Percentiles rank a stretch among this genome's conserved stretches.
Evolutionary conservation across 768 basidiomycete species (phyloP).

Genomic region (Rhodotorula babjevae): DNA sequence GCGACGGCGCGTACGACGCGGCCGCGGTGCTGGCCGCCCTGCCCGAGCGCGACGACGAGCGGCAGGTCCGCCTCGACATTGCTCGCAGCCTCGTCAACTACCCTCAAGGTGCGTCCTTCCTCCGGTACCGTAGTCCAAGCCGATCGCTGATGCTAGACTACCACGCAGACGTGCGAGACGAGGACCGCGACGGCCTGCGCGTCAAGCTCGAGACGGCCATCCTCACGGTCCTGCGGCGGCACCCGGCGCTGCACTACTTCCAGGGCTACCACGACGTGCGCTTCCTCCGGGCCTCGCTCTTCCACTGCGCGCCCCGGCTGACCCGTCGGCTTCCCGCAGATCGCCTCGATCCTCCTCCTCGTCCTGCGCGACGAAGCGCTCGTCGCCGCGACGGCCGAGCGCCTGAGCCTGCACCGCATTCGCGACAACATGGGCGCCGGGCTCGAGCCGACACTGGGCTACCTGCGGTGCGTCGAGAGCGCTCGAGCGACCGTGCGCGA

Average conservation of each 20-base stretch:
- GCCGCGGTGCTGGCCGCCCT: not conserved
- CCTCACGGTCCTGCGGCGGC: constrained; percentile 45
- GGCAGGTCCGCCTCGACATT: constrained; percentile 50
- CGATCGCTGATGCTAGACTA: too few relatives aligned
- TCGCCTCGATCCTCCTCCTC: constrained; percentile 48
- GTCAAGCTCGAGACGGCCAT: constrained; percentile 47
- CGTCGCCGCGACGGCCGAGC: constrained; percentile 35
- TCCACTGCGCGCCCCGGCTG: not conserved
- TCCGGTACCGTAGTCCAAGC: too few relatives aligned
- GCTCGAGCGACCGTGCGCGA: not conserved
- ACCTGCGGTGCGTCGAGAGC: constrained; percentile 44
- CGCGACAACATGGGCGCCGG: constrained; percentile 51
- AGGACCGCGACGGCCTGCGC: constrained; percentile 44
- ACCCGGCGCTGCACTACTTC: constrained; percentile 49
- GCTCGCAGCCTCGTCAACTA: constrained; percentile 49
- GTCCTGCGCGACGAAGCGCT: constrained; percentile 33
- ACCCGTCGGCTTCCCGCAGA: constrained; percentile 43
- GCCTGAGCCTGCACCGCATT: constrained; percentile 48
- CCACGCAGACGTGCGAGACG: constrained; percentile 28
- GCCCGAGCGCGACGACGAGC: constrained; percentile 45
- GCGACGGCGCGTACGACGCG: not conserved
- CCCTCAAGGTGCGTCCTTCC: constrained; percentile 43
- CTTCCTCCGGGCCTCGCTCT: not conserved
- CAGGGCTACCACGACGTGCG: constrained; percentile 45
- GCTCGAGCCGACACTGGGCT: constrained; percentile 49